These are phyloP conservation scores for Solanum paucissectum DNA, from an alignment of 257 asterid genomes.

Conservation along the genomic window DNA sequence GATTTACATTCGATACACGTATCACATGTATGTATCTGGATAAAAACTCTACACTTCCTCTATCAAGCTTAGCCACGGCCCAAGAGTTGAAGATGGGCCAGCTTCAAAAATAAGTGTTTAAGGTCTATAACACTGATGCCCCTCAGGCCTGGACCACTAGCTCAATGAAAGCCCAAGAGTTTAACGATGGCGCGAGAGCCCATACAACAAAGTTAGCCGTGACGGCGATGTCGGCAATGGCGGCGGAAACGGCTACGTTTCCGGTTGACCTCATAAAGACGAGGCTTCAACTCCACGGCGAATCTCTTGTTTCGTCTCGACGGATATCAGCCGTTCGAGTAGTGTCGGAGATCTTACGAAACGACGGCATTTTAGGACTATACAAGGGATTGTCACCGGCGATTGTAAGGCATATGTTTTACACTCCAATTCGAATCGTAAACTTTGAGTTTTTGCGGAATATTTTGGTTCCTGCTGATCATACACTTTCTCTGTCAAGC, in stretches of 20 bases:
- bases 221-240: conserved; percentile 67
- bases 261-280: conserved; percentile 82
- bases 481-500: conserved; percentile 30
- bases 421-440: conserved; percentile 71
- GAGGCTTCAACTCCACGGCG: conserved; percentile 75
- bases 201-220: conserved; percentile 26
- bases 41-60: not conserved
- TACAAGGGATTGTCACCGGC: conserved; percentile 72
- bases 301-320: conserved; percentile 24
- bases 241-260: conserved; percentile 74
- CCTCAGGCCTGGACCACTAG: not conserved
- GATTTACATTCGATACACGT: no score
- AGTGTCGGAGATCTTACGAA: conserved; percentile 30
- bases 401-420: conserved; percentile 51
- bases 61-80: not conserved
- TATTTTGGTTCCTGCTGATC: conserved; percentile 20
- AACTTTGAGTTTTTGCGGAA: conserved; percentile 68
- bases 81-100: not conserved
- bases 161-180: not conserved
- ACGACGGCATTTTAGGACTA: conserved; percentile 57
- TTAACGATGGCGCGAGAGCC: not conserved
- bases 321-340: conserved; percentile 35
- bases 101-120: not conserved
- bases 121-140: not conserved
- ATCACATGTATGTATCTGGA: no score